Evolutionary conservation across 257 asterid species (phyloP).

Genomic region (Solanum dulcamara): DNA sequence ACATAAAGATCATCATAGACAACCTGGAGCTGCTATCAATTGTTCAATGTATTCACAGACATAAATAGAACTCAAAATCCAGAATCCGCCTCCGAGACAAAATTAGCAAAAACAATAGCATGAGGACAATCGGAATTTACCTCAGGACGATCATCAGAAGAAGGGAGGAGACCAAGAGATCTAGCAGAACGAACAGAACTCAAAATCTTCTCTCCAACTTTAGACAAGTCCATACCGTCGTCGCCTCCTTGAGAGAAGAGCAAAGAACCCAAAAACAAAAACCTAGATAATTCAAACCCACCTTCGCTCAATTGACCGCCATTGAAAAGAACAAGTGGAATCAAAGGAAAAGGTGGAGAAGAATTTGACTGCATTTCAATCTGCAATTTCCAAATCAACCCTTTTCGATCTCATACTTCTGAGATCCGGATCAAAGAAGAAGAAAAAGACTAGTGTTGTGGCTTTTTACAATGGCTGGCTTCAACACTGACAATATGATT

Average conservation of each 20-base stretch:
- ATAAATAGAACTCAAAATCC: background rate
- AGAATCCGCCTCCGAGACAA: background rate
- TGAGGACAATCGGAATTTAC: slow-evolving; percentile 15
- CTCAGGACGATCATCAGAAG: slow-evolving; percentile 75
- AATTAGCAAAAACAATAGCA: background rate
- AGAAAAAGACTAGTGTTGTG: background rate
- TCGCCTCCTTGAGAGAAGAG: slow-evolving; percentile 79
- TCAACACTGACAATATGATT: background rate
- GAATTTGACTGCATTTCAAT: slow-evolving; percentile 90
- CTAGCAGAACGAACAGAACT: slow-evolving; percentile 99
- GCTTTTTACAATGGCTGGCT: background rate
- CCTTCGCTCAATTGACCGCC: slow-evolving; percentile 58
- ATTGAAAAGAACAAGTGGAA: slow-evolving; percentile 65
- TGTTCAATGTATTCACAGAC: background rate
- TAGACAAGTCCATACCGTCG: slow-evolving; percentile 90
- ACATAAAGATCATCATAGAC: background rate
- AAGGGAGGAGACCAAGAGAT: slow-evolving; percentile 82
- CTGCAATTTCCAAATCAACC: slow-evolving; percentile 3
- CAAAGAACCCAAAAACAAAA: slow-evolving; percentile 83
- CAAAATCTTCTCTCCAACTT: slow-evolving; percentile 93
- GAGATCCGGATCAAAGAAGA: background rate
- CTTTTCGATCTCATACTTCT: background rate
- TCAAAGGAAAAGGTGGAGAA: slow-evolving; percentile 70
- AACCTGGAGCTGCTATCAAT: background rate
- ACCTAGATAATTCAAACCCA: slow-evolving; percentile 83